Conservation (phyloP, 2,329 filamentous ascomycete species). For the Chaetomium sp. region DNA sequence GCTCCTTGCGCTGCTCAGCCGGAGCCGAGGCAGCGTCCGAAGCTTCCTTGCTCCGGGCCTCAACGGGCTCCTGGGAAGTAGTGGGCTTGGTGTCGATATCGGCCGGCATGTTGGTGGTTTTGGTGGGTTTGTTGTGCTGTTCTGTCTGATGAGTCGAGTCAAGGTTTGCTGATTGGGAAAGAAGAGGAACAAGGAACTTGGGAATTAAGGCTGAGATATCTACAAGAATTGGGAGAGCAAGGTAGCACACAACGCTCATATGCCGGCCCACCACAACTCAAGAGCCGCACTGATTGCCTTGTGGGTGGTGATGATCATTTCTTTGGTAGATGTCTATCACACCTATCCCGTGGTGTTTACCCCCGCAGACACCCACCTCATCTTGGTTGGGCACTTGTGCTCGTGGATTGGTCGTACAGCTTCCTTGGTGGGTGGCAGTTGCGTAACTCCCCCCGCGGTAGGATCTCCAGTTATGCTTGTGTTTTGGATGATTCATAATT, state of each 20-base stretch:
- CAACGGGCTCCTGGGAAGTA: not conserved
- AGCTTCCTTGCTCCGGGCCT: not conserved
- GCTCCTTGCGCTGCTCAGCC: constrained; percentile 1
- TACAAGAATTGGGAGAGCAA: not conserved
- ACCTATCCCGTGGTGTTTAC: not conserved
- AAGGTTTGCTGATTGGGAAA: not conserved
- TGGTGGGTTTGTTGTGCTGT: not conserved
- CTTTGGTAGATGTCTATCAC: not conserved
- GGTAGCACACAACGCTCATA: not conserved
- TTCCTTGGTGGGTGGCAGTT: not conserved
- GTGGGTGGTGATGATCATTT: not conserved
- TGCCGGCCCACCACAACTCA: not conserved
- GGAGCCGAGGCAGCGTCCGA: not conserved
- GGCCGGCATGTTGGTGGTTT: not conserved
- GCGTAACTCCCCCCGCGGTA: not conserved
- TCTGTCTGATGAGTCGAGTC: not conserved
- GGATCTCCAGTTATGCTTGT: not conserved
- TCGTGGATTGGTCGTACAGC: not conserved
- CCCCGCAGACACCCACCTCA: not conserved
- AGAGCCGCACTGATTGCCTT: constrained; percentile 1
- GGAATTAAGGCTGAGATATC: not conserved
- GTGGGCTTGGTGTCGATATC: not conserved
- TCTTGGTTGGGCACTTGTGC: not conserved
- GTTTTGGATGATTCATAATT: not conserved
- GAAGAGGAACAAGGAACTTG: not conserved